Conservation (phyloP, 176 grass and related monocot genomes). For the Elaeis guineensis region DNA sequence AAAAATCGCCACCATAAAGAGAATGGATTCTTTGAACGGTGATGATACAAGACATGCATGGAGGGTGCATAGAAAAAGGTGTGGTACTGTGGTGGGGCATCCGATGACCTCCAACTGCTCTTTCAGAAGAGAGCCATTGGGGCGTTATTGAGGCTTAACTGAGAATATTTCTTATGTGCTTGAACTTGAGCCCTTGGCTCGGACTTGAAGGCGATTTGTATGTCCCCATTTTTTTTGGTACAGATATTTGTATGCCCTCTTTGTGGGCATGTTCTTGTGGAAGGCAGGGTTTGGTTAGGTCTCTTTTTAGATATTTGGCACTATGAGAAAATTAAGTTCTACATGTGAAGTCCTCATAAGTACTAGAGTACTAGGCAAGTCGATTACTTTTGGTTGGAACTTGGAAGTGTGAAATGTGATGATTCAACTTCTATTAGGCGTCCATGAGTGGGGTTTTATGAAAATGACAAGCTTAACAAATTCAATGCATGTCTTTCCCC, state of each 20-base stretch:
- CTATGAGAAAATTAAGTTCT: no score
- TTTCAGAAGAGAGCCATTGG: constrained; percentile 9
- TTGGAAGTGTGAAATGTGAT: no score
- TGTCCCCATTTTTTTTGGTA: no score
- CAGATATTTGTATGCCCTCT: constrained; percentile 33
- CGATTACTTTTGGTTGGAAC: no score
- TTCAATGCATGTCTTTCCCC: no score
- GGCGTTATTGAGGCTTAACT: constrained; percentile 2
- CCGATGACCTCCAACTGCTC: constrained; percentile 7
- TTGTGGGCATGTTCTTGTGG: background rate
- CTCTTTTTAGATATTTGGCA: constrained; percentile 15
- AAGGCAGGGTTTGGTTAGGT: constrained; percentile 24
- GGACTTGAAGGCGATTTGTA: constrained; percentile 23
- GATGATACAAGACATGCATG: constrained; percentile 2
- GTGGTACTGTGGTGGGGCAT: no score
- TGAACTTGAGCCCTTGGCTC: constrained; percentile 55
- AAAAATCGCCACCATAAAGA: background rate
- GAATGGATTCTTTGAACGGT: background rate
- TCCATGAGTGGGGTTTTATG: no score
- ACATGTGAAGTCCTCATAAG: no score
- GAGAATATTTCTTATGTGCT: constrained; percentile 27
- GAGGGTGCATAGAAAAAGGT: background rate
- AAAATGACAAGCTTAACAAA: no score
- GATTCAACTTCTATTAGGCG: no score
- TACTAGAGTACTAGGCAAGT: no score